Evolutionary conservation across 768 basidiomycete genomes (phyloP), one percentile per base, ranked within the genome.

Genomic region (Amylocystis lapponica): DNA sequence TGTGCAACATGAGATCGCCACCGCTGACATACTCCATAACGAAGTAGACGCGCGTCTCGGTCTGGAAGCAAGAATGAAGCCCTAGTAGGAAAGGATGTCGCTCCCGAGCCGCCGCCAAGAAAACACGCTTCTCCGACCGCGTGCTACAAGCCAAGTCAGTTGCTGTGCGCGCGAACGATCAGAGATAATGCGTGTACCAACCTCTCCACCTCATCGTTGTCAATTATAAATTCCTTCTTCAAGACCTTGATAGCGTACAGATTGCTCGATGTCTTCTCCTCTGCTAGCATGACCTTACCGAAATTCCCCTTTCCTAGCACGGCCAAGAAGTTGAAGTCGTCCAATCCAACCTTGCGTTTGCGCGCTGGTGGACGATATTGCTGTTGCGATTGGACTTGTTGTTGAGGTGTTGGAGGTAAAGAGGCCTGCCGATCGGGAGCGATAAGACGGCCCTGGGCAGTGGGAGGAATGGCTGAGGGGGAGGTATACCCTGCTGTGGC

Each of bases 21-120:
- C 96, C 96, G 57, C 91, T 93, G 49, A 99, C 87, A 66, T 98
- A 99, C 68, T 98, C 96, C 96, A 99, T 98, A 54, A 98, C 96
- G 61, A 99, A 98, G 72, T 99, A 99, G 39, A 99, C 86, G 17
- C 96, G 86, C 4, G 96, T 98, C 66, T 98, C 96, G 4, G 96
- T 98, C 68, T 99, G 96, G 81, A 99, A 99, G 72, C 96, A 98
- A 13, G 95, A 98, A 60, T 98, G 96, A 30, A 99, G 72, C 11
- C 86, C 90, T 50, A 99, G 83, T 31, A 99, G 68, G 80, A 99
- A 99, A 0, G 96, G 96, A 68, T 99, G 96, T 4, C 94, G 81
- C 62, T 98, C 93, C 48, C 86, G 78, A 4, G 96, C 95, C n/a
- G 96, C 95, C 12, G 95, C 84, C 45, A 98, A 68, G 70, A 97